Evolutionary conservation across 2,329 filamentous ascomycete species (phyloP).

Genomic region (Colletotrichum sp.): DNA sequence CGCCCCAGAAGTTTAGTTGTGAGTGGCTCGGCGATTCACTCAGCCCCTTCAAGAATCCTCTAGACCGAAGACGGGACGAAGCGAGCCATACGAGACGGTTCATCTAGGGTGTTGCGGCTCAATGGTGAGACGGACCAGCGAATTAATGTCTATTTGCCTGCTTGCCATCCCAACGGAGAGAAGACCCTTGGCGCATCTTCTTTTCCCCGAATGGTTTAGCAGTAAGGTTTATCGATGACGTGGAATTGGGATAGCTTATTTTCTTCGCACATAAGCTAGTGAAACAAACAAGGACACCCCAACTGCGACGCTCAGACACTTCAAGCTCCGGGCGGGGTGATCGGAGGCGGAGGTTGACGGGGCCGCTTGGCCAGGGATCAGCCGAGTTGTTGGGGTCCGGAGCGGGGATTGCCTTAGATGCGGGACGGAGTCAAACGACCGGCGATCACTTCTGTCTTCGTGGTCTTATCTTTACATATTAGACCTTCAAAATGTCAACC

Average conservation of each 20-base stretch:
- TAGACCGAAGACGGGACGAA: constrained; percentile 2
- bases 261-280: neutral
- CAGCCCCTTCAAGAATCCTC: neutral
- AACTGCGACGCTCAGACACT: neutral
- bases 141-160: neutral
- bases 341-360: neutral
- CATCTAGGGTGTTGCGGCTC: neutral
- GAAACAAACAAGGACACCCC: neutral
- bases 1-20: neutral
- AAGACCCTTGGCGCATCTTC: neutral
- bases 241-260: neutral
- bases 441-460: neutral
- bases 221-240: neutral
- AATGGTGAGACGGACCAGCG: neutral
- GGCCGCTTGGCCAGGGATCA: neutral
- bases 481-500: neutral
- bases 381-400: neutral
- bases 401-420: neutral
- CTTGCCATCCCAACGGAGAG: neutral
- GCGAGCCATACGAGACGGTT: neutral
- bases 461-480: neutral
- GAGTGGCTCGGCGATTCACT: neutral
- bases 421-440: neutral
- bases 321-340: neutral
- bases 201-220: neutral